These are phyloP conservation scores for Amanita brunnescens DNA, from an alignment of 768 basidiomycete species.

Conservation along the genomic window DNA sequence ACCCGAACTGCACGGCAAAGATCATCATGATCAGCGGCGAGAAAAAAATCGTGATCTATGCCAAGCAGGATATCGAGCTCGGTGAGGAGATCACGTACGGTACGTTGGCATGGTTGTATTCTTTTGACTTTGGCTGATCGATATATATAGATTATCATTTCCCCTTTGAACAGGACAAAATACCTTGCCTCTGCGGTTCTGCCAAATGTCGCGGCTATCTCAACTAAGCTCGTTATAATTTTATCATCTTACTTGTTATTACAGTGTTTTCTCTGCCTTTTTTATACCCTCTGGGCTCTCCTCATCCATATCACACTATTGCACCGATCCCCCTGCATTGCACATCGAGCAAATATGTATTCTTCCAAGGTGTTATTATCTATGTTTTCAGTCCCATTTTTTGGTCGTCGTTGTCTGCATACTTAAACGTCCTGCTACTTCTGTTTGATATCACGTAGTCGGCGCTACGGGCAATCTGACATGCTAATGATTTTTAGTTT, in stretches of 20 bases:
- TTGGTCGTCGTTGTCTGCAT: background rate
- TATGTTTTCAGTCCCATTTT: too few relatives aligned
- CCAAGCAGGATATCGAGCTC: conserved; percentile 90
- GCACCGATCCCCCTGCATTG: conserved; percentile 1
- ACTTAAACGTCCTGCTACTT: background rate
- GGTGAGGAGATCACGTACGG: conserved; percentile 98
- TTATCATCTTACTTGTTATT: conserved; percentile 12
- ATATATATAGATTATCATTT: conserved; percentile 84
- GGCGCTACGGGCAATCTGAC: background rate
- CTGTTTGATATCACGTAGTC: conserved; percentile 2
- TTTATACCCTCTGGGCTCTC: conserved; percentile 6
- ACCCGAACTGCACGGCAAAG: conserved; percentile 88
- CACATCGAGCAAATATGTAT: conserved; percentile 6
- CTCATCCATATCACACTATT: background rate
- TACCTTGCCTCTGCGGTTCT: conserved; percentile 87
- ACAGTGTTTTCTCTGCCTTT: background rate
- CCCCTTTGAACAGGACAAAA: conserved; percentile 97
- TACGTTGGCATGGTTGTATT: conserved; percentile 25
- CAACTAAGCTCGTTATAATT: conserved; percentile 57
- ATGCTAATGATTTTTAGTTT: conserved; percentile 1
- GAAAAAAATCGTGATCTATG: conserved; percentile 99
- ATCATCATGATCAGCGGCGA: conserved; percentile 87
- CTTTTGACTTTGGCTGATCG: background rate
- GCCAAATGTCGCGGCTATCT: conserved; percentile 90
- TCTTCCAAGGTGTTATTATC: conserved; percentile 6